phyloP scores from a whole-genome alignment of 305 asterid genomes.

The Solanum hybrid region DNA sequence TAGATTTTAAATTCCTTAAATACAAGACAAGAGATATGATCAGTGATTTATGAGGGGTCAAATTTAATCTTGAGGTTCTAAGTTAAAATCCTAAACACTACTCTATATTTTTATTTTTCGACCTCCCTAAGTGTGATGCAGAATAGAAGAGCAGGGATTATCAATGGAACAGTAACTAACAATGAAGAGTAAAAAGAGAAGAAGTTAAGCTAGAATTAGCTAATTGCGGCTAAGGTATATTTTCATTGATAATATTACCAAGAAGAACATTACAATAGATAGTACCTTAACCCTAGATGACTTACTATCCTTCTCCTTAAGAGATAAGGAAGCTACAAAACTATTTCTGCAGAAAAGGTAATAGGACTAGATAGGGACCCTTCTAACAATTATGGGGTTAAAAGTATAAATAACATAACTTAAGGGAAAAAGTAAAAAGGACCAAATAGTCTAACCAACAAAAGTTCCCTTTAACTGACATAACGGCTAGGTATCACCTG shows the following conservation, averaged over 20 bases:
- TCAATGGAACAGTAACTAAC: neutral
- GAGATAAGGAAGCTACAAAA: neutral
- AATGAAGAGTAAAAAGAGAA: neutral
- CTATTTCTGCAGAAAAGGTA: neutral
- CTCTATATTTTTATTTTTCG: neutral
- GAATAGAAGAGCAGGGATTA: rapidly evolving
- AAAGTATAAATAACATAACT: neutral
- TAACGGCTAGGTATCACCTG: neutral
- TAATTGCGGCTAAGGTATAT: neutral
- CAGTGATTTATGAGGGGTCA: neutral
- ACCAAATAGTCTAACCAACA: neutral
- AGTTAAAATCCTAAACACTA: neutral
- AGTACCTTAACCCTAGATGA: neutral
- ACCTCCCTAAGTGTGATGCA: neutral
- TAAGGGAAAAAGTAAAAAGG: neutral
- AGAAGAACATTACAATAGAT: neutral
- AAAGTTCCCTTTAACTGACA: neutral
- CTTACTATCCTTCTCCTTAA: neutral
- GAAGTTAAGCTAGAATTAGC: neutral
- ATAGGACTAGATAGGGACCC: neutral
- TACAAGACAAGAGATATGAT: neutral
- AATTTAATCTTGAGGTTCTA: neutral
- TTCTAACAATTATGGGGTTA: neutral
- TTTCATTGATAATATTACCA: neutral
- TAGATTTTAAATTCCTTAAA: too few relatives aligned